Conservation (phyloP, 225 moss, liverwort and hornwort genomes). For the Marchantia paleacea region DNA sequence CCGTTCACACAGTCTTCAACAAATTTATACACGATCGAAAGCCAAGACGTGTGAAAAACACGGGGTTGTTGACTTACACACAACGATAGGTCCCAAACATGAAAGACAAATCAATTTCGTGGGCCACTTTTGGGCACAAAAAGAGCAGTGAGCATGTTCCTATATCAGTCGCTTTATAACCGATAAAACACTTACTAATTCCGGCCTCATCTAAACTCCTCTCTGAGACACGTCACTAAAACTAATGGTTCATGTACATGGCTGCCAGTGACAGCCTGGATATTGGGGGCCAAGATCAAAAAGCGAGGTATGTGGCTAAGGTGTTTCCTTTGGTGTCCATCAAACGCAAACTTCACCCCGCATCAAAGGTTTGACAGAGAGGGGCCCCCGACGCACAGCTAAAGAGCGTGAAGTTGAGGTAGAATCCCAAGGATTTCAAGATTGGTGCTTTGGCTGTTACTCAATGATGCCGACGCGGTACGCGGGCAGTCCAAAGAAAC, state of each 20-base stretch:
- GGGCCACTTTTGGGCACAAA: no score
- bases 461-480: neutral
- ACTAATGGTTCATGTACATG: no score
- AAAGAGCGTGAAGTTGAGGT: neutral
- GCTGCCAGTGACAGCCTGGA: no score
- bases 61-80: no score
- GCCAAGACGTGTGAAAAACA: no score
- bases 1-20: no score
- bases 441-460: neutral
- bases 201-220: no score
- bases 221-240: no score
- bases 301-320: neutral
- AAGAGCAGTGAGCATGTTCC: neutral
- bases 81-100: no score
- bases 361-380: neutral
- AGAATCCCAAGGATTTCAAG: neutral
- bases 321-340: neutral
- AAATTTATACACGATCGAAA: no score
- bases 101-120: no score
- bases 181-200: no score
- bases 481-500: neutral
- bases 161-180: neutral
- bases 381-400: neutral
- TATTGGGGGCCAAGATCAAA: neutral
- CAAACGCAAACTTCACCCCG: neutral